Evolutionary conservation across 768 basidiomycete species (phyloP).

Genomic region (Suillus sp.): DNA sequence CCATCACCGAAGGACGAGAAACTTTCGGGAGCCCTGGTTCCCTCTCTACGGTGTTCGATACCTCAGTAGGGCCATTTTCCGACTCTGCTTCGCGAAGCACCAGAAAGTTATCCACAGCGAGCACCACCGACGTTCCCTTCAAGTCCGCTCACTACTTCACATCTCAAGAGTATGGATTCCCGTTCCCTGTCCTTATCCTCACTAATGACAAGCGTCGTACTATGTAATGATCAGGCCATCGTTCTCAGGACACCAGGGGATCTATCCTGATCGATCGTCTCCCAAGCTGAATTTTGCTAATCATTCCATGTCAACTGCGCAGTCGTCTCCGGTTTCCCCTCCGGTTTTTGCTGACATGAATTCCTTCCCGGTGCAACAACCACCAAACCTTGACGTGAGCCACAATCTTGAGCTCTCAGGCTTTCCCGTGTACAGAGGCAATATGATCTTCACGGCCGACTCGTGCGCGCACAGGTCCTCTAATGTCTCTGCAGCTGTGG

Average conservation of each 20-base stretch:
- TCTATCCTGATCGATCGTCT: slow-evolving; percentile 22
- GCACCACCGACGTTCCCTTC: slow-evolving; percentile 3
- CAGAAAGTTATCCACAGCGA: slow-evolving; percentile 18
- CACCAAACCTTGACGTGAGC: not conserved
- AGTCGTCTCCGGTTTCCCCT: slow-evolving; percentile 12
- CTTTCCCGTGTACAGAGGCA: not conserved
- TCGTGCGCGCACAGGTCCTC: not conserved
- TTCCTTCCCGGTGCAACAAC: not conserved
- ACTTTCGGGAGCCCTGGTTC: slow-evolving; percentile 15
- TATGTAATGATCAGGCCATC: slow-evolving; percentile 14
- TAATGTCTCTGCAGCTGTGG: not conserved
- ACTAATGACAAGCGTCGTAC: slow-evolving; percentile 6
- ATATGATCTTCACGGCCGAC: not conserved
- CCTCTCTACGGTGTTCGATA: slow-evolving; percentile 27
- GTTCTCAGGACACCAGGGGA: slow-evolving; percentile 18
- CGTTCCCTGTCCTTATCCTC: slow-evolving; percentile 20
- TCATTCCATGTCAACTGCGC: slow-evolving; percentile 6
- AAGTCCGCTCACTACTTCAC: slow-evolving; percentile 8
- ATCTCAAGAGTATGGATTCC: slow-evolving; percentile 15
- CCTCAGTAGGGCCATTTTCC: slow-evolving; percentile 23
- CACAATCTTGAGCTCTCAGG: slow-evolving; percentile 9
- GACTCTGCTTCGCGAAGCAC: slow-evolving; percentile 12
- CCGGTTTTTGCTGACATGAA: slow-evolving; percentile 7
- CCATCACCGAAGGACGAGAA: slow-evolving; percentile 8
- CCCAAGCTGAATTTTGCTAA: slow-evolving; percentile 12